phyloP scores from a whole-genome alignment of 2,329 filamentous ascomycete genomes.

The Blumeriella jaapii region DNA sequence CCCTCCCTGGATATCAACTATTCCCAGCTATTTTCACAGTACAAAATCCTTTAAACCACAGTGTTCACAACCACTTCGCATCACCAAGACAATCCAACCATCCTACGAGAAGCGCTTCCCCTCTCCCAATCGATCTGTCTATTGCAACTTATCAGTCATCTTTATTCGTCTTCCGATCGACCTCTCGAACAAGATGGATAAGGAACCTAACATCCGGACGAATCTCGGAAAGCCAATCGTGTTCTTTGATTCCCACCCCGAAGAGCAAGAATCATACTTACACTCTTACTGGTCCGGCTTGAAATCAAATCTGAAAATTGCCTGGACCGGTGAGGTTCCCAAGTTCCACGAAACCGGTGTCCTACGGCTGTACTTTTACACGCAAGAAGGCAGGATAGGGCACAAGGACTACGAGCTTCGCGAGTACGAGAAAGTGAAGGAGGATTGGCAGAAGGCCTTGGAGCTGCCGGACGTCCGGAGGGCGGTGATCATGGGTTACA shows the following conservation, averaged over 20 bases:
- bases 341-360: conserved; percentile 16
- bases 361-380: conserved; percentile 21
- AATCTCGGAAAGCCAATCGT: conserved; percentile 17
- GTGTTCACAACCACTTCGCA: too few species aligned
- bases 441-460: conserved; percentile 18
- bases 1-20: too few species aligned
- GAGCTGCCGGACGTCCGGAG: conserved; percentile 17
- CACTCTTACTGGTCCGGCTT: conserved; percentile 18
- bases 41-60: too few species aligned
- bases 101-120: too few species aligned
- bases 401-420: conserved; percentile 21
- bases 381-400: conserved; percentile 17
- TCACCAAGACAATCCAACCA: too few species aligned
- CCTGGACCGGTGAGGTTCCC: conserved; percentile 20
- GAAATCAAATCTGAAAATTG: conserved; percentile 16
- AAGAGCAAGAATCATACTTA: conserved; percentile 20
- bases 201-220: conserved; percentile 5
- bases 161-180: too few species aligned
- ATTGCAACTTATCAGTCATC: too few species aligned
- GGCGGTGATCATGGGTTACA: conserved; percentile 19
- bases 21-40: too few species aligned
- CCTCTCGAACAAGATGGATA: background rate
- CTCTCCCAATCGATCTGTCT: too few species aligned
- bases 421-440: conserved; percentile 17
- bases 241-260: conserved; percentile 23